A percentile compares a stretch with the other conserved stretches of the same genome.
These are phyloP conservation scores for Epichloe baconii DNA, from an alignment of 2,329 filamentous ascomycete genomes.

Conservation along the genomic window DNA sequence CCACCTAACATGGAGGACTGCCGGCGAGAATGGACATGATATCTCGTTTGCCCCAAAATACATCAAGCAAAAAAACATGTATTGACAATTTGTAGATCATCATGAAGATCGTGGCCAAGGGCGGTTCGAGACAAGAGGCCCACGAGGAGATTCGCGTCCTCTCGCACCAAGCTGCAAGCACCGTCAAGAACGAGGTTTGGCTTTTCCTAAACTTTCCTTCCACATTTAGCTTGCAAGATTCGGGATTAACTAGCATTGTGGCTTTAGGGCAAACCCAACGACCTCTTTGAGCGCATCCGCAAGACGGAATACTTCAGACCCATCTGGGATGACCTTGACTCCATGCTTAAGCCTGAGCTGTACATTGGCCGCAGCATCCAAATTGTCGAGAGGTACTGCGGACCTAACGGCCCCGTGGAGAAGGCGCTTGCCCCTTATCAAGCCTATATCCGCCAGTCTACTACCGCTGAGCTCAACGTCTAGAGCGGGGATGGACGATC, in stretches of 20 bases:
- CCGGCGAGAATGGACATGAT: too few species aligned
- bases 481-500: neutral
- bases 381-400: conserved; percentile 33
- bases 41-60: too few species aligned
- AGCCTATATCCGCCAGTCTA: conserved; percentile 16
- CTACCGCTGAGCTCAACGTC: conserved; percentile 6
- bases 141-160: conserved; percentile 82
- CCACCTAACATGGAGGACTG: too few species aligned
- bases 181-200: conserved; percentile 33
- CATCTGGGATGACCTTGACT: conserved; percentile 55
- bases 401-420: conserved; percentile 24
- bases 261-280: conserved; percentile 53
- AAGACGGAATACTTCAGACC: conserved; percentile 61
- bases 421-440: conserved; percentile 26
- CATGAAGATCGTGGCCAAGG: conserved; percentile 63
- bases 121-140: conserved; percentile 62
- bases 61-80: neutral
- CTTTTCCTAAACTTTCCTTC: too few species aligned
- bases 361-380: conserved; percentile 32
- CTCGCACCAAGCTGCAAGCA: conserved; percentile 58
- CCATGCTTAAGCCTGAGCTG: conserved; percentile 48
- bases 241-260: too few species aligned
- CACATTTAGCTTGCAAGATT: too few species aligned
- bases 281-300: conserved; percentile 68
- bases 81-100: conserved; percentile 38